Base-by-base conservation (phyloP, 2,329 filamentous ascomycete genomes). In the Xylaria multiplex region DNA sequence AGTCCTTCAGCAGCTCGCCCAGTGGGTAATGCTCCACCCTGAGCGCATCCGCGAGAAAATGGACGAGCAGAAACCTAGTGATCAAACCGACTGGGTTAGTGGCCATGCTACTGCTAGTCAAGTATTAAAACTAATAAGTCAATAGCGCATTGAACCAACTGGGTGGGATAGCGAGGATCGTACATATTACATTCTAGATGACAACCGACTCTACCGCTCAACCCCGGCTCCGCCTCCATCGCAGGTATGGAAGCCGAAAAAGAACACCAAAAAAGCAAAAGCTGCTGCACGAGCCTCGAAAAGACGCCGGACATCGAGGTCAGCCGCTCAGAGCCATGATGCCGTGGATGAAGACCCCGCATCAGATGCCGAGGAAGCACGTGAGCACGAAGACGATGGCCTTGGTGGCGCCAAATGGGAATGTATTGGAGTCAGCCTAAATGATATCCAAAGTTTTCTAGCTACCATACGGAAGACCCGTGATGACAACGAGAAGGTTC, bases 151-250 rank as follows among this genome's bases (percentile, higher is more conserved):
- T 71, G 92, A 95, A 74, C 91, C 92, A 0, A 90, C 91, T 68
- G 96, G 96, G 9, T 98, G 93, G 89, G 96, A 99, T 77, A 85
- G 88, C 24, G 85, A 97, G 53, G 94, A 97, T 70, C 90, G 93
- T 43, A 90, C 89, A 42, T 97, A 98, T 76, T 97, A 91, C 75
- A 90, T 98, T 2, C 86, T 99, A 3, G 95, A 98, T 73, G 96
- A 99, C 77, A 96, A 97, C 73, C 88, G 96, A 68, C 83, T 99
- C 48, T 99, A 99, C 77, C 91, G 94, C 62, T 85, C 91, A 67
- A 93, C 92, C n/a, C 92, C 97, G 66, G 86, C 91, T 30, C 87
- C 88, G 0, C 83, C 87, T 1, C 85, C 88, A 6, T 79, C 86
- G 14, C 80, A 84, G 6, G 80, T 83, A 2, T 78, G 85, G 30